phyloP scores from a whole-genome alignment of 1,284 basidiomycete species.

The Cryptococcus sp. region DNA sequence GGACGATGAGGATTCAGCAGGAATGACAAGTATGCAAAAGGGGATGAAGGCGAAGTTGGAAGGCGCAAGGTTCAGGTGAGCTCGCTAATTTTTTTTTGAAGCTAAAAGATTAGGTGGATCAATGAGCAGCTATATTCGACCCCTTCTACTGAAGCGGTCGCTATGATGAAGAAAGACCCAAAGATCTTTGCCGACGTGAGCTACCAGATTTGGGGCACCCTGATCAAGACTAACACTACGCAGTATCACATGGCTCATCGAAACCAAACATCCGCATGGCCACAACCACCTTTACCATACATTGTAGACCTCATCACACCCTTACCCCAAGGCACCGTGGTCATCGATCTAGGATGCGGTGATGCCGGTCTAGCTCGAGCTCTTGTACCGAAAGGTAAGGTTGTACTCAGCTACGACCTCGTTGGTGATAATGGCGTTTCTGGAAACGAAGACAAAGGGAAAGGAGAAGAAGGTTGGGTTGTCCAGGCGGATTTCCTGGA shows the following conservation, averaged over 20 bases:
- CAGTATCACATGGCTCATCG: constrained; percentile 90
- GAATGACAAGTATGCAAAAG: constrained; percentile 67
- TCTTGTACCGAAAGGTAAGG: constrained; percentile 63
- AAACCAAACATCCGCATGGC: constrained; percentile 83
- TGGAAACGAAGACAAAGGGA: constrained; percentile 5
- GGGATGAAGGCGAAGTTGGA: constrained; percentile 71
- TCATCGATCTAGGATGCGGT: constrained; percentile 93
- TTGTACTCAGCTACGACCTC: constrained; percentile 74
- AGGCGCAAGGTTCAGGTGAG: constrained; percentile 77
- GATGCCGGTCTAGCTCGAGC: constrained; percentile 81
- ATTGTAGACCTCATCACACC: constrained; percentile 59
- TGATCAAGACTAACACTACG: constrained; percentile 2
- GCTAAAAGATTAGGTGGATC: constrained; percentile 58
- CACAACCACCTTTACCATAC: constrained; percentile 77
- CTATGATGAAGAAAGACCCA: constrained; percentile 76
- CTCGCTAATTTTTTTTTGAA: not conserved
- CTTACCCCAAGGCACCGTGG: constrained; percentile 63
- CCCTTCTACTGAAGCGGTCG: constrained; percentile 64
- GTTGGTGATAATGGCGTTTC: constrained; percentile 56
- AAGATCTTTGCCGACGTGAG: constrained; percentile 69
- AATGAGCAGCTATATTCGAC: constrained; percentile 85
- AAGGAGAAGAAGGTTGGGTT: constrained; percentile 61
- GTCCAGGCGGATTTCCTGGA: constrained; percentile 73
- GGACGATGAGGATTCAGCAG: constrained; percentile 9
- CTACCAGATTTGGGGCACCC: not conserved